Base-by-base conservation (phyloP, 2,329 filamentous ascomycete genomes). In the Aspergillus sp. region DNA sequence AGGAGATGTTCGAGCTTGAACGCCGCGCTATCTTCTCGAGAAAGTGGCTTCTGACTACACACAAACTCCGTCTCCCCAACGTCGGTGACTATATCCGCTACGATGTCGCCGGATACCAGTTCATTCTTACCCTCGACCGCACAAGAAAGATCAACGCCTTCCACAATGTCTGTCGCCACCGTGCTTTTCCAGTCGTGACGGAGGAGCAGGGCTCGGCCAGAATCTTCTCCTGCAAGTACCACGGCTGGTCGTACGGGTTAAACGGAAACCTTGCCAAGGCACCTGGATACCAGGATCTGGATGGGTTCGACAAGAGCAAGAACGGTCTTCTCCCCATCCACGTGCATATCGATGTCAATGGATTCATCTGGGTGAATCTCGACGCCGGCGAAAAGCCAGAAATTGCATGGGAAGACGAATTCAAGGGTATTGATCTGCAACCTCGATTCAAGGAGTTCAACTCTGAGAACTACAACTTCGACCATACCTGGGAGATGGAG, bases 121-220 rank as follows among this genome's bases (percentile, higher is more conserved):
- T 83, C 57, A 64, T 82, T 52, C 59, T 82, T 8, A 66, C 70
- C 41, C 64, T 63, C 11, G 76, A 80, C 54, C 70, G 74, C 27
- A 63, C 74, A 7, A 72, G 72, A 7, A 69, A 71, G 5, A 73
- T 82, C 60, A 75, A 78, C 48, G 78, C 69, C 26, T 81, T 82
- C 59, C 79, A 82, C 65, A 82, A 82, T 53, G 67, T 81, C 43
- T 82, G 79, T 63, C 64, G 78, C 8, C 79, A 82, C 57, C 73
- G 78, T 5, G 78, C 78, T 10, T 82, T 74, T 51, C 77, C 77
- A 5, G 70, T 82, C 6, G 76, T 81, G 9, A 71, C 68, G 1
- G 65, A 69, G 37, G 64, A 71, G 1, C 54, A 69, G 19, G 79
- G 79, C 3, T 70, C 69, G 40, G 66, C 69, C 40, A 69, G 64